Evolutionary conservation across 106 monocot genomes (phyloP).

Genomic region (Allium fistulosum): DNA sequence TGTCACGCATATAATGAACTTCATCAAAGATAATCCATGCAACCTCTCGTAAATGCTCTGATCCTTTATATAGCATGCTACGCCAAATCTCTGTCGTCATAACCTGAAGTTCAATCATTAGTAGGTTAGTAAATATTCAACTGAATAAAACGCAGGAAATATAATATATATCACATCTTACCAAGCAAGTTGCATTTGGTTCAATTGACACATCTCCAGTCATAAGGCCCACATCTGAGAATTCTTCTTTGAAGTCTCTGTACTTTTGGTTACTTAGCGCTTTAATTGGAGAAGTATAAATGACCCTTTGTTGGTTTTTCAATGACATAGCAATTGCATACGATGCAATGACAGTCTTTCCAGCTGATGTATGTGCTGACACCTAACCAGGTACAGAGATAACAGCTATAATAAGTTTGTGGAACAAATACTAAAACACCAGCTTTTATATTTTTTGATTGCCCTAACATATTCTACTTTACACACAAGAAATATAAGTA

Average conservation of each 20-base stretch:
- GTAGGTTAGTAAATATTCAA: too few relatives aligned
- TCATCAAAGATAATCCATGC: slow-evolving; percentile 99
- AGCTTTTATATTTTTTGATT: too few relatives aligned
- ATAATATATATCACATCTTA: slow-evolving; percentile 10
- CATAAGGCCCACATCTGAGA: slow-evolving; percentile 95
- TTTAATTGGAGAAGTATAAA: slow-evolving; percentile 98
- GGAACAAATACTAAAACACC: too few relatives aligned
- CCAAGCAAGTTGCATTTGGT: slow-evolving; percentile 97
- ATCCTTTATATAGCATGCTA: slow-evolving; percentile 97
- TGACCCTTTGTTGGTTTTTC: slow-evolving; percentile 75
- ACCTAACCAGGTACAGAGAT: slow-evolving; percentile 32
- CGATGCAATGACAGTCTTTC: slow-evolving; percentile 88
- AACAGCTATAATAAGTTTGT: not conserved
- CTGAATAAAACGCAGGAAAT: too few relatives aligned
- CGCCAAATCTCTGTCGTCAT: slow-evolving; percentile 99
- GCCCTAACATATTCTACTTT: too few relatives aligned
- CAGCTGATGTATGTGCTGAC: slow-evolving; percentile 96
- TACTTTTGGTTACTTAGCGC: slow-evolving; percentile 98
- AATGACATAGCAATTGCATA: slow-evolving; percentile 97
- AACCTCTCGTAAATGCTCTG: slow-evolving; percentile 87
- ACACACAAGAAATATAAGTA: too few relatives aligned
- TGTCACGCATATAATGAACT: slow-evolving; percentile 97
- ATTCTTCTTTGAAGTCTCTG: slow-evolving; percentile 95
- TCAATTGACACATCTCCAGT: slow-evolving; percentile 97
- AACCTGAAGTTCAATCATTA: slow-evolving; percentile 33